These are phyloP conservation scores for Phytophthora crassamura DNA, from an alignment of 352 stramenopile genomes.

Conservation along the genomic window DNA sequence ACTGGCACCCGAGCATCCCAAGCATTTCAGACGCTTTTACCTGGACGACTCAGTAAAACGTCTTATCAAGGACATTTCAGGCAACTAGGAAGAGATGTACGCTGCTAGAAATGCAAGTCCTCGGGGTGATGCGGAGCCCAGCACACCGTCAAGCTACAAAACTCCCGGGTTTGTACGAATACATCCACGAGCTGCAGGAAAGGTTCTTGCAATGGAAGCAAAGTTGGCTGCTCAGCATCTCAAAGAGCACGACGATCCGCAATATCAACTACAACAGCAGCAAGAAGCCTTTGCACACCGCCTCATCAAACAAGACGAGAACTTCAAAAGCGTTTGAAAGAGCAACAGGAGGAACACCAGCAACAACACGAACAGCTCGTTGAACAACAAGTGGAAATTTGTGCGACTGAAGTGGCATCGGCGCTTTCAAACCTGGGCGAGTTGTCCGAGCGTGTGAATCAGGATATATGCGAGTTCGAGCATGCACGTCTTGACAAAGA, in stretches of 20 bases:
- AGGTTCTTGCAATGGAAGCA: conserved; percentile 17
- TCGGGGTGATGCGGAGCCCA: neutral
- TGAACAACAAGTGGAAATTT: conserved; percentile 17
- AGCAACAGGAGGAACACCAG: conserved; percentile 11
- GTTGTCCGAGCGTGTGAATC: conserved; percentile 22
- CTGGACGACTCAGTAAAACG: conserved; percentile 18
- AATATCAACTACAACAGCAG: conserved; percentile 20
- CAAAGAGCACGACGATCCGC: conserved; percentile 16
- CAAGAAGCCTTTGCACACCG: conserved; percentile 18
- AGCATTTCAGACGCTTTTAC: conserved; percentile 24
- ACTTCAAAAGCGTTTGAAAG: conserved; percentile 15
- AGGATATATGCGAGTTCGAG: conserved; percentile 25
- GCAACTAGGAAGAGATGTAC: conserved; percentile 13
- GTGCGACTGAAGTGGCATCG: conserved; percentile 17
- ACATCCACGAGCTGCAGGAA: conserved; percentile 26
- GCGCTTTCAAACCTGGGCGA: conserved; percentile 17
- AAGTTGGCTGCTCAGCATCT: conserved; percentile 9
- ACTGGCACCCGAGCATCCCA: conserved; percentile 10
- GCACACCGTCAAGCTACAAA: conserved; percentile 6
- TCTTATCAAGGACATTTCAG: conserved; percentile 24
- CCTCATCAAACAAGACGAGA: conserved; percentile 19
- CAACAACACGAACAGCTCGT: conserved; percentile 19
- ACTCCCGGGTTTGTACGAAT: conserved; percentile 17
- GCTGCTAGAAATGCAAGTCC: conserved; percentile 1
- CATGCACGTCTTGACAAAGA: conserved; percentile 25